These are phyloP conservation scores for Eutypa lata DNA, from an alignment of 2,329 filamentous ascomycete species.

Conservation along the genomic window DNA sequence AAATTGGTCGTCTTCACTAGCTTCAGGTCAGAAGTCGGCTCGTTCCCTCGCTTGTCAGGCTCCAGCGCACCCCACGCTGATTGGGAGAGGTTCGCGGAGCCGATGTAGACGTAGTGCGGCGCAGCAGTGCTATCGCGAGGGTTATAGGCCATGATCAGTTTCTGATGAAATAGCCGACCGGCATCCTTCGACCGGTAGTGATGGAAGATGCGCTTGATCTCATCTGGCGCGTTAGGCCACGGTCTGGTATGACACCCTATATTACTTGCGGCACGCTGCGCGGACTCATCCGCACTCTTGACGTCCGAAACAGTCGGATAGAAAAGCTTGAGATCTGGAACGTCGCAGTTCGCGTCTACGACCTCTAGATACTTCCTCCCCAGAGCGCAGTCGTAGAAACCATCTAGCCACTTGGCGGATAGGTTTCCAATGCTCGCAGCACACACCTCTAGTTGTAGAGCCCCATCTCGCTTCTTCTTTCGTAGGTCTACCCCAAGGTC, in stretches of 20 bases:
- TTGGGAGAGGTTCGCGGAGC: slow-evolving; percentile 21
- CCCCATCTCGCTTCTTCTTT: slow-evolving; percentile 5
- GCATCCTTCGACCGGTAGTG: slow-evolving; percentile 22
- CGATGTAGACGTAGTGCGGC: slow-evolving; percentile 23
- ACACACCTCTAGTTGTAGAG: slow-evolving; percentile 19
- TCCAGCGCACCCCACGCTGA: slow-evolving; percentile 21
- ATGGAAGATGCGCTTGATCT: slow-evolving; percentile 19
- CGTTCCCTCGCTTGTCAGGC: slow-evolving; percentile 18
- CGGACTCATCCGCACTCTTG: slow-evolving; percentile 6
- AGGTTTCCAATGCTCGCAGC: slow-evolving; percentile 20
- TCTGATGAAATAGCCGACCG: slow-evolving; percentile 22
- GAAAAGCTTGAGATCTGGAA: slow-evolving; percentile 17
- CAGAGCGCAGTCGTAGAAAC: slow-evolving; percentile 18
- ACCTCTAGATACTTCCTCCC: slow-evolving; percentile 10
- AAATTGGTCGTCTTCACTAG: slow-evolving; percentile 19
- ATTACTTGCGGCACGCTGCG: slow-evolving; percentile 16
- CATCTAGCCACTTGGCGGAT: slow-evolving; percentile 17
- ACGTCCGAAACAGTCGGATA: slow-evolving; percentile 20
- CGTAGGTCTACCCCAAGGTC: slow-evolving; percentile 9
- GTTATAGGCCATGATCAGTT: slow-evolving; percentile 19
- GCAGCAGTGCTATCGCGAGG: neutral
- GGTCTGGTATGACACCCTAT: slow-evolving; percentile 21
- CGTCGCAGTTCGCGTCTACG: slow-evolving; percentile 2
- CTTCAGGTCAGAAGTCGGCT: slow-evolving; percentile 17
- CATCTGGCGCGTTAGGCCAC: slow-evolving; percentile 13